Evolutionary conservation across 768 basidiomycete genomes (phyloP).

Genomic region (Aureoboletus auriporus): DNA sequence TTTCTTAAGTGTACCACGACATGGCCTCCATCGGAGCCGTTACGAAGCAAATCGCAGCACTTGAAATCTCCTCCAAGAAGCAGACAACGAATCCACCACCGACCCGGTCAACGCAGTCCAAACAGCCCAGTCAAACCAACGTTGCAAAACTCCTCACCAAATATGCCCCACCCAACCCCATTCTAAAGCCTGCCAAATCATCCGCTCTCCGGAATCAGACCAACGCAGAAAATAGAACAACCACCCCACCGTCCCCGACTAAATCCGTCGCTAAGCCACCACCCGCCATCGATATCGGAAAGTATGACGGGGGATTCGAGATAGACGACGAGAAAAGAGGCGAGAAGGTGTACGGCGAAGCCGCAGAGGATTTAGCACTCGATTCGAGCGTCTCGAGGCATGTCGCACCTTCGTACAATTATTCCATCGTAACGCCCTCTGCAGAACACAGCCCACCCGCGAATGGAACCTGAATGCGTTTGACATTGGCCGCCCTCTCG

Average conservation of each 20-base stretch:
- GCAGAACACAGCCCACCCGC: slow-evolving; percentile 67
- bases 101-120: slow-evolving; percentile 37
- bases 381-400: slow-evolving; percentile 76
- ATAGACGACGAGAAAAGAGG: slow-evolving; percentile 78
- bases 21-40: slow-evolving; percentile 51
- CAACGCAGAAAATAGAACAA: slow-evolving; percentile 21
- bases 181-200: slow-evolving; percentile 28
- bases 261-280: slow-evolving; percentile 18
- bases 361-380: slow-evolving; percentile 76
- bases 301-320: slow-evolving; percentile 97
- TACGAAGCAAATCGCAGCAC: slow-evolving; percentile 64
- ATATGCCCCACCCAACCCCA: slow-evolving; percentile 61
- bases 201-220: slow-evolving; percentile 43
- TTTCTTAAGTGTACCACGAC: neutral
- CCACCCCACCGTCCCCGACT: slow-evolving; percentile 22
- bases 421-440: neutral
- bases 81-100: slow-evolving; percentile 29
- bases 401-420: slow-evolving; percentile 18
- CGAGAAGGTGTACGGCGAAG: slow-evolving; percentile 70
- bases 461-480: slow-evolving; percentile 86
- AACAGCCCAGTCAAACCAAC: slow-evolving; percentile 55
- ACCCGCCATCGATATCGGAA: slow-evolving; percentile 66
- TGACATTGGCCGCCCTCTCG: slow-evolving; percentile 92
- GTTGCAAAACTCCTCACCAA: slow-evolving; percentile 73
- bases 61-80: slow-evolving; percentile 59